phyloP scores from a whole-genome alignment of 768 basidiomycete species.

The Collybiopsis luxurians region DNA sequence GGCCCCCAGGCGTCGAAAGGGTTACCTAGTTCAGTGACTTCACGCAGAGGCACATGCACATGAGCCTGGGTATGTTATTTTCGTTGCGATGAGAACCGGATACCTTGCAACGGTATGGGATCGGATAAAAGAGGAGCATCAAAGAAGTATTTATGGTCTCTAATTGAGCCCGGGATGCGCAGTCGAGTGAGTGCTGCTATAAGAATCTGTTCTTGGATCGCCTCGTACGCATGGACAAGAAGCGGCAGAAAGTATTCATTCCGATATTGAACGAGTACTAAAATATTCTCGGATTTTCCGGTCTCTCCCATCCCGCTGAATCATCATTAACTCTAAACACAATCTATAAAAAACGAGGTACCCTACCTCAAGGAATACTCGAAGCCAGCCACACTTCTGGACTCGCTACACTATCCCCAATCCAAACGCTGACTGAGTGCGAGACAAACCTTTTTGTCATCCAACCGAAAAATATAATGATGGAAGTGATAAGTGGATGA shows the following conservation, averaged over 20 bases:
- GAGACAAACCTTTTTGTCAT: conserved; percentile 63
- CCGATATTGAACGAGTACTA: not conserved
- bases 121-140: not conserved
- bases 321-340: too few relatives aligned
- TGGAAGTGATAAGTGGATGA: conserved; percentile 68
- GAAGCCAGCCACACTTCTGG: conserved; percentile 80
- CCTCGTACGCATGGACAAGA: too few relatives aligned
- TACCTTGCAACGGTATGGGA: not conserved
- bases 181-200: not conserved
- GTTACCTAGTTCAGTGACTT: not conserved
- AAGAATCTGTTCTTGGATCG: not conserved
- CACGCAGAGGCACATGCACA: conserved; percentile 1
- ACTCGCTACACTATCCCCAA: conserved; percentile 53
- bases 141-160: not conserved
- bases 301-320: too few relatives aligned
- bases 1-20: not conserved
- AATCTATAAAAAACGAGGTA: too few relatives aligned
- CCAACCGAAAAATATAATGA: conserved; percentile 79
- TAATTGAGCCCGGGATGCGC: not conserved
- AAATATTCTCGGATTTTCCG: not conserved
- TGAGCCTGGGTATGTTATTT: not conserved
- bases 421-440: conserved; percentile 61
- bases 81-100: not conserved
- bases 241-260: too few relatives aligned
- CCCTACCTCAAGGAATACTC: conserved; percentile 59